Evolutionary conservation across 108 stramenopile species (phyloP), one percentile per base, ranked within the genome.

Genomic region (Cyclotella atomus): DNA sequence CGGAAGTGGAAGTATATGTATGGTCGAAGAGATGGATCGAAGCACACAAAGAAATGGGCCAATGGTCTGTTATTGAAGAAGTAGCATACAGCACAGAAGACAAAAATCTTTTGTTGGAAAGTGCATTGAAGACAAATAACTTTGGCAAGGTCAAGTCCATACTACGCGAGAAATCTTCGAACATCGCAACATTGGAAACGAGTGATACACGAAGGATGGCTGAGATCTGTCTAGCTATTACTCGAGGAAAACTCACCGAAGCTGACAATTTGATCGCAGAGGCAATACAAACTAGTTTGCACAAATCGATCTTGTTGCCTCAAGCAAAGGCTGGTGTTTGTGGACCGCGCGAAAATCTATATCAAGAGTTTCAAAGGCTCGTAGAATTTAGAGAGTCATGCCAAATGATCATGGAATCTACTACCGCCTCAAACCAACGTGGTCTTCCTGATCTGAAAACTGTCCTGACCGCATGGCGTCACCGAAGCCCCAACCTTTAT

Each of bases 11-110:
- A 83, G 81, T 94, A 38, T 79, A 83, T 50, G 71, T 96, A 6
- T 95, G 96, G 94, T 95, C 97, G 76, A 90, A 95, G 20, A 71
- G 91, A 30, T 98, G 98, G 97, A 68, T 97, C 8, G 87, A 93
- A 33, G 75, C 94, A 19, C 91, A 96, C 35, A 84, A 89, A 45
- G 87, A 97, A 73, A 80, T 94, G 65, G 84, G 93, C 20, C 97
- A 98, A 70, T 91, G 93, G 83, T 65, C 85, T 32, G 83, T 93
- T 10, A 79, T 97, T 29, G 77, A 86, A 19, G 93, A 97, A 59
- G 93, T 90, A 72, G 90, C 96, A 15, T 75, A 80, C 9, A 50
- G 70, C 1, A 71, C 83, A 30, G 73, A 81, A 28, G 85, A 92
- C 69, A 68, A 81, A 21, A 72, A 78, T 16, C 79, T 97, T 33